A percentile compares a stretch with the other conserved stretches of the same genome.
Evolutionary conservation across 352 stramenopile genomes (phyloP).

Genomic region (Pythium folliculosum): DNA sequence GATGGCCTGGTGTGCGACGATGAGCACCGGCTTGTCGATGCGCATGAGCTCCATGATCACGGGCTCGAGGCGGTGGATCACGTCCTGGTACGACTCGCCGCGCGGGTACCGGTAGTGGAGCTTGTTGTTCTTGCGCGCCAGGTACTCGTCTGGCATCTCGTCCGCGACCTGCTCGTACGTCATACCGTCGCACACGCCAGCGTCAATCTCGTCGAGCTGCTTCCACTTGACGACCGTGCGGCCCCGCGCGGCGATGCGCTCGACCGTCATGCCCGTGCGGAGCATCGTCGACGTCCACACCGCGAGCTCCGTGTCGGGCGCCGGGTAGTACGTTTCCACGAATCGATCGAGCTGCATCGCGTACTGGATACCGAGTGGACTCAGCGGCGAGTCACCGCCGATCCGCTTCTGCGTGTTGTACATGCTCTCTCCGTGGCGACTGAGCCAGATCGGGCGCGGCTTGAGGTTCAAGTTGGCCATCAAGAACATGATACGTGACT

Average conservation of each 20-base stretch:
- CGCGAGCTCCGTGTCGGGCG: conserved; percentile 66
- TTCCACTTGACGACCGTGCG: conserved; percentile 86
- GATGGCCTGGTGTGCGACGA: conserved; percentile 96
- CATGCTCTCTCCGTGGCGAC: conserved; percentile 96
- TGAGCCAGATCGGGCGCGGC: conserved; percentile 95
- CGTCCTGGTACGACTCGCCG: conserved; percentile 97
- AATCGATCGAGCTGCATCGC: conserved; percentile 93
- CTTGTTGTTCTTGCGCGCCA: conserved; percentile 90
- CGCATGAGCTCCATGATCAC: conserved; percentile 98
- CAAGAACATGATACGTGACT: conserved; percentile 93
- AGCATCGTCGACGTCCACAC: conserved; percentile 98
- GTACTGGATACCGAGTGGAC: conserved; percentile 92
- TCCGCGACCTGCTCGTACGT: conserved; percentile 97
- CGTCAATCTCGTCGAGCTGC: conserved; percentile 96
- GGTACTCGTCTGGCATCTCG: conserved; percentile 95
- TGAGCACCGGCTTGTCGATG: conserved; percentile 90
- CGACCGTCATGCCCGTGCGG: conserved; percentile 96
- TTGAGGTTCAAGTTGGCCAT: conserved; percentile 95
- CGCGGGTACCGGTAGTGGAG: conserved; percentile 87
- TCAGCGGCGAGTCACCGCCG: conserved; percentile 94
- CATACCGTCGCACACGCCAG: conserved; percentile 96
- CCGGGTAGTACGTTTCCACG: conserved; percentile 88
- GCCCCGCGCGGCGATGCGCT: conserved; percentile 66
- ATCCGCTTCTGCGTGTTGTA: conserved; percentile 98
- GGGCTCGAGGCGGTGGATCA: conserved; percentile 96